Base-by-base conservation (phyloP, 352 stramenopile genomes). In the Pythium biforme region DNA sequence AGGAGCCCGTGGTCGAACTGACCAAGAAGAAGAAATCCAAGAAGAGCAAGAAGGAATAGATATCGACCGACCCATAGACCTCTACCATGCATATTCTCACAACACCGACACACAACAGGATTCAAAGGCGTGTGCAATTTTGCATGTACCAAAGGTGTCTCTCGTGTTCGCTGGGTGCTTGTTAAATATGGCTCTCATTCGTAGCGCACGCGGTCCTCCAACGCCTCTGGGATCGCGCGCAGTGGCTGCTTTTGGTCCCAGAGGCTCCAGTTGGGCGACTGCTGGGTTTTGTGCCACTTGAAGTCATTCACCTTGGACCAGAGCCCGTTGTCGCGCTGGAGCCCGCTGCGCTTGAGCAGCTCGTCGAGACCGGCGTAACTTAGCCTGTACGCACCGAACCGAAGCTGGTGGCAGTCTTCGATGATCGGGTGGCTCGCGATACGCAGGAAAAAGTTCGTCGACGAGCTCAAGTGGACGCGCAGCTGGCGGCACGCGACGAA, bases 251-350 rank as follows among this genome's bases (percentile, higher is more conserved):
- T 86, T 9, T 76, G 70, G 41, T 88, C 70, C 26, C 87, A 72
- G 17, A 92, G 55, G 37, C 62, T 79, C 89, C 89, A 97, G 64
- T 97, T 88, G 6, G 89, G 89, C 63, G 86, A 96, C 59, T 91
- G 77, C 67, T 95, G 88, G 48, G 80, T 60, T 34, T 87, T 81
- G 58, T 95, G 88, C 89, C 90, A 97, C 71, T 96, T 95, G 70
- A 97, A 97, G 64, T 97, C 90, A 56, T 97, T 94, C 52, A 97
- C 90, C 55, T 96, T 89, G 15, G 81, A 73, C 87, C 87, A 97
- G 5, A 95, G 69, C 0, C 80, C 80, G 22, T 68, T 77, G 54
- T 92, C 77, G 43, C 77, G 77, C 4, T 51, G 53, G 51, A 95
- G 63, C 0, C 77, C 75, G 25, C 83, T 64, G 22, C 56, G 70